These are phyloP conservation scores for Aspergillus conjunctus DNA, from an alignment of 495 filamentous ascomycete genomes.

Conservation along the genomic window DNA sequence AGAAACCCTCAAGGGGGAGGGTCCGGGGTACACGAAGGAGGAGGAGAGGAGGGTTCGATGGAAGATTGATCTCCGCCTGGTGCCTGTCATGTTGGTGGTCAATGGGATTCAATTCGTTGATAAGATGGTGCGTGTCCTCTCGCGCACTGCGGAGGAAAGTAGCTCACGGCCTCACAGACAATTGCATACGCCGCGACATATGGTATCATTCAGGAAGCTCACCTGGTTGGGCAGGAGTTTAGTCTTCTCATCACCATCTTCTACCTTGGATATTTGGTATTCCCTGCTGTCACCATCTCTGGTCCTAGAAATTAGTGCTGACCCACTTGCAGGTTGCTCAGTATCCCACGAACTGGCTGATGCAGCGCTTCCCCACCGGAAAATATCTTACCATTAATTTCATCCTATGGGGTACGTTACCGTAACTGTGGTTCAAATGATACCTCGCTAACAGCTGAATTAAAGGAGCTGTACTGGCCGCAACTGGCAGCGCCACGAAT, in stretches of 20 bases:
- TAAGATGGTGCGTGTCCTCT: background rate
- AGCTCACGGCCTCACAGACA: background rate
- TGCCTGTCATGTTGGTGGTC: background rate
- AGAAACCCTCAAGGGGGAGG: background rate
- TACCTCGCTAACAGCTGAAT: background rate
- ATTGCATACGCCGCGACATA: background rate
- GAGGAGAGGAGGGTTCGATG: background rate
- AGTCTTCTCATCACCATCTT: background rate
- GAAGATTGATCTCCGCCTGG: background rate
- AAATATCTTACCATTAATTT: background rate
- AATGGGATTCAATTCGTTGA: background rate
- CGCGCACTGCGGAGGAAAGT: background rate
- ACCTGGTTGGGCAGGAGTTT: background rate
- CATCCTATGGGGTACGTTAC: background rate
- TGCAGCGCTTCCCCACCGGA: background rate
- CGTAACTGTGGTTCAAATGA: background rate
- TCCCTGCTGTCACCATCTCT: background rate
- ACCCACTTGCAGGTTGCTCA: background rate
- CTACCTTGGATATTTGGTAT: background rate
- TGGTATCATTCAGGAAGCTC: background rate
- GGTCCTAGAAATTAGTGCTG: background rate
- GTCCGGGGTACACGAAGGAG: background rate
- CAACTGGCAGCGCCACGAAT: background rate
- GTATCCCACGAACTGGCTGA: background rate
- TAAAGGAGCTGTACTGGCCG: background rate